Conservation (phyloP, 768 basidiomycete species). For the Crepidotus variabilis region DNA sequence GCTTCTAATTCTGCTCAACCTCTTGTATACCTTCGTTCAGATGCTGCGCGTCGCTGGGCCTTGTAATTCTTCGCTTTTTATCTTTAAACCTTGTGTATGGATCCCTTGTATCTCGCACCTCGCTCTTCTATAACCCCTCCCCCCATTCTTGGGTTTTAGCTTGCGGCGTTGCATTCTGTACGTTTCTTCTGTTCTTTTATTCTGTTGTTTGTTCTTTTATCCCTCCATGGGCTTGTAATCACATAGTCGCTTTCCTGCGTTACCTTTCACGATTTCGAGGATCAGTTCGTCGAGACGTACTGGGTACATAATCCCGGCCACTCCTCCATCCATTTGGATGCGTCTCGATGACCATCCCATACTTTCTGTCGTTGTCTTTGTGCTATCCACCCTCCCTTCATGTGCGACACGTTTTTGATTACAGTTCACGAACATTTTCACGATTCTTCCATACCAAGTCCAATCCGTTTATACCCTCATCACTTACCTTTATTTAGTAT, state of each 20-base stretch:
- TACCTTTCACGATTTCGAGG: conserved; percentile 22
- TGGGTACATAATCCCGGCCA: conserved; percentile 24
- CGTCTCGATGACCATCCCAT: conserved; percentile 34
- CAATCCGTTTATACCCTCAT: conserved; percentile 20
- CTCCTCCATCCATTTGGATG: conserved; percentile 24
- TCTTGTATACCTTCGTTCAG: conserved; percentile 11
- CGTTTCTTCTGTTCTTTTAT: conserved; percentile 12
- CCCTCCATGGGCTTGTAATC: conserved; percentile 27
- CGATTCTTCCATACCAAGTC: conserved; percentile 17
- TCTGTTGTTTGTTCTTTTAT: conserved; percentile 14
- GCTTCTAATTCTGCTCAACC: conserved; percentile 19
- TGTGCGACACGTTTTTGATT: conserved; percentile 26
- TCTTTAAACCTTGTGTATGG: conserved; percentile 25
- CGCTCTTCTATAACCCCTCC: conserved; percentile 6
- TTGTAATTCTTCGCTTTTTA: conserved; percentile 13
- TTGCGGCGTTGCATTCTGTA: background rate
- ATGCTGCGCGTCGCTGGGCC: conserved; percentile 34
- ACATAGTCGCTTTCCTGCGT: conserved; percentile 23
- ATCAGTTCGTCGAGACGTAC: conserved; percentile 34
- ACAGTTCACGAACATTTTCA: conserved; percentile 22
- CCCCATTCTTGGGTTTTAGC: conserved; percentile 4
- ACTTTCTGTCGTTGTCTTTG: conserved; percentile 6
- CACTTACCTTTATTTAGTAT: conserved; percentile 23
- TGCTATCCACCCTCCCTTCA: conserved; percentile 19
- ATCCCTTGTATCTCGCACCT: conserved; percentile 24